Evolutionary conservation across 176 grass and related monocot species (phyloP), one percentile per base, ranked within the genome.

Genomic region (Rhynchospora breviuscula): DNA sequence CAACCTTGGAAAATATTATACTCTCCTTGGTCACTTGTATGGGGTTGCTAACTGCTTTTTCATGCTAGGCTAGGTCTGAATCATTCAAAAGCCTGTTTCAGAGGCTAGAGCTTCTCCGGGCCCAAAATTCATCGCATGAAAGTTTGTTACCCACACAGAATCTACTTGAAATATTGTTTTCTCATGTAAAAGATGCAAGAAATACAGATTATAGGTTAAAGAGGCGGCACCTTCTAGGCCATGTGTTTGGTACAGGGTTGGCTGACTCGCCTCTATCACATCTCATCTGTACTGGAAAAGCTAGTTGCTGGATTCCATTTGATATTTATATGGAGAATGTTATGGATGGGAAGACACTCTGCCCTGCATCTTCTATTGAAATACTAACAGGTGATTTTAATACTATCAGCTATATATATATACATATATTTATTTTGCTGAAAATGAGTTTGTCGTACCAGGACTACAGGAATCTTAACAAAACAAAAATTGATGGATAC

Each of bases 251-350:
- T 72, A 72, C 79, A 89, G 79, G 78, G 5, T 80, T 84, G 67
- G 80, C 79, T 82, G 84, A 47, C 82, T 89, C 85, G 62, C 60
- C 78, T 87, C 52, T 63, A 85, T 87, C 47, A 46, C 81, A 73
- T 81, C 74, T 74, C 49, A 87, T 76, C 78, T 64, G 87, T 48
- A 52, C 87, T 77, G 87, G 87, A 72, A 91, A 87, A 69, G 74
- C 79, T 85, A 81, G 74, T 87, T 89, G 87, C 81, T 94, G 92
- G 92, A 75, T 94, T 86, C 63, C 79, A 63, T 83, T 94, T 87
- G 92, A 94, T 88, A 70, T 94, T 67, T 94, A 91, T 85, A 89
- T 94, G 92, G 92, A 94, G 85, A 87, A 89, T 78, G 33, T 66
- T 59, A 91, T 94, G 92, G 87, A 94, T 81, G 85, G 83, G 71